Conservation (phyloP, 2,329 filamentous ascomycete genomes). For the Pseudogymnoascus sp. region DNA sequence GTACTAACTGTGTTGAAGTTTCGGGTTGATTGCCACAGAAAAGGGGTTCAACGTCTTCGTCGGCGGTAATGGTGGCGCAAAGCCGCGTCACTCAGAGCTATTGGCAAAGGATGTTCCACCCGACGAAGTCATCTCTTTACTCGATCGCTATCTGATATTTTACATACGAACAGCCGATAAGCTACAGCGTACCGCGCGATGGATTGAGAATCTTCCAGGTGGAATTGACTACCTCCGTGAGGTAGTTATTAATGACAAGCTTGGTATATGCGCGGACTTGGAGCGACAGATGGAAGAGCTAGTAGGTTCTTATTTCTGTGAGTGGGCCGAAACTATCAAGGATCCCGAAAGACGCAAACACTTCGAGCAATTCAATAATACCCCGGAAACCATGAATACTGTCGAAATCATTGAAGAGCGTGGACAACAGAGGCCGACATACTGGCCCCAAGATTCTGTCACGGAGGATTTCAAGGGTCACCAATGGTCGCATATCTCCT, state of each 20-base stretch:
- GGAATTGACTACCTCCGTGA: slow-evolving; percentile 76
- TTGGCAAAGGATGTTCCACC: slow-evolving; percentile 81
- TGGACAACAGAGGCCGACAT: slow-evolving; percentile 63
- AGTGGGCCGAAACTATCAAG: slow-evolving; percentile 79
- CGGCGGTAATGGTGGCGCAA: slow-evolving; percentile 81
- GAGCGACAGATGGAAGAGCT: slow-evolving; percentile 84
- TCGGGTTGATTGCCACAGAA: slow-evolving; percentile 84
- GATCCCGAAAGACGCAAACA: slow-evolving; percentile 58
- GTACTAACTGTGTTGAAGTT: slow-evolving; percentile 40
- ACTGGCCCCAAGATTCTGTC: slow-evolving; percentile 65
- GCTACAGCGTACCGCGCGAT: slow-evolving; percentile 79
- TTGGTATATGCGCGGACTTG: slow-evolving; percentile 76
- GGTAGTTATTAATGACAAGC: slow-evolving; percentile 76
- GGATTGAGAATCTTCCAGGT: slow-evolving; percentile 77
- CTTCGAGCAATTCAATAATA: slow-evolving; percentile 83
- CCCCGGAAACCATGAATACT: slow-evolving; percentile 58
- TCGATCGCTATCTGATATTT: slow-evolving; percentile 87
- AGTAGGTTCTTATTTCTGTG: slow-evolving; percentile 78
- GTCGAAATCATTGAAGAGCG: slow-evolving; percentile 68
- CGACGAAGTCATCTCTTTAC: slow-evolving; percentile 71
- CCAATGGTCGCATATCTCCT: slow-evolving; percentile 60
- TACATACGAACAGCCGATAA: slow-evolving; percentile 91
- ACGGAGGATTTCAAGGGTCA: slow-evolving; percentile 65
- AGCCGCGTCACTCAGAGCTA: slow-evolving; percentile 73
- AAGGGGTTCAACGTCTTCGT: slow-evolving; percentile 94